Evolutionary conservation across 2,329 filamentous ascomycete species (phyloP).

Genomic region (Alternaria rosae): DNA sequence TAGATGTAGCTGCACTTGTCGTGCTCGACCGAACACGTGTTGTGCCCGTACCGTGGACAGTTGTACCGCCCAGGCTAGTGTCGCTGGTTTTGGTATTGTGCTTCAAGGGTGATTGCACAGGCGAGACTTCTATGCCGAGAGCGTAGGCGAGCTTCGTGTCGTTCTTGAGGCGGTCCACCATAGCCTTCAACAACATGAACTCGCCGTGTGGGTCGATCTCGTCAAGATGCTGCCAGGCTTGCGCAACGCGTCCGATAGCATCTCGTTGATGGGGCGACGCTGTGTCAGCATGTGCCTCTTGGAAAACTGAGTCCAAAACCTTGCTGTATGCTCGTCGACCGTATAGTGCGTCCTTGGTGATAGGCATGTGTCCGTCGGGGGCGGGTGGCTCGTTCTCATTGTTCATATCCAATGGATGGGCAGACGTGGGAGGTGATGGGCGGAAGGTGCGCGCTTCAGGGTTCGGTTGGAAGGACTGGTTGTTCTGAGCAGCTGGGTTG

Average conservation of each 20-base stretch:
- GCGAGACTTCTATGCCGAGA: conserved; percentile 50
- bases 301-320: conserved; percentile 80
- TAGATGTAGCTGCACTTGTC: conserved; percentile 23
- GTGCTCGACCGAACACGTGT: conserved; percentile 45
- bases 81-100: conserved; percentile 44
- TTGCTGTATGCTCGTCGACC: conserved; percentile 83
- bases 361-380: conserved; percentile 60
- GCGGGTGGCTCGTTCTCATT: conserved; percentile 70
- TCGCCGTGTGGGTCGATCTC: conserved; percentile 89
- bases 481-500: conserved; percentile 18
- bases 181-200: conserved; percentile 80
- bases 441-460: conserved; percentile 48
- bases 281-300: conserved; percentile 86
- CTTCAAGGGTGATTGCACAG: conserved; percentile 34
- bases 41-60: conserved; percentile 44
- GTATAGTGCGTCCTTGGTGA: conserved; percentile 79
- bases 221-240: conserved; percentile 86
- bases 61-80: conserved; percentile 43
- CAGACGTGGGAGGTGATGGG: conserved; percentile 44
- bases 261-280: conserved; percentile 76
- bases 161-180: conserved; percentile 75
- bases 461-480: conserved; percentile 44
- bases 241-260: conserved; percentile 80
- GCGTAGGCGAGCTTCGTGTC: conserved; percentile 69
- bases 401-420: conserved; percentile 39